Base-by-base conservation (phyloP, 306 rosid genomes). In the Vigna reflexopilosa region DNA sequence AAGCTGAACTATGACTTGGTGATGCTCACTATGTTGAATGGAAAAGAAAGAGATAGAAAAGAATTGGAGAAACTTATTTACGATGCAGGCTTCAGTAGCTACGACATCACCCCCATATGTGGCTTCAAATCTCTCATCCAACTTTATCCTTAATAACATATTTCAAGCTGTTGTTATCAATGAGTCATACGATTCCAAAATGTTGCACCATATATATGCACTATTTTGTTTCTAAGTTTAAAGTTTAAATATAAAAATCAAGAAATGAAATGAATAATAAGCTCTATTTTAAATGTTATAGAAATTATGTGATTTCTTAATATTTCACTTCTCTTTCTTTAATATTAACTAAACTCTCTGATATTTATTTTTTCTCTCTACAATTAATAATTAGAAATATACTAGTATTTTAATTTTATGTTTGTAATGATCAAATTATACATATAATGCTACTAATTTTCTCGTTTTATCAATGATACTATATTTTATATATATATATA, bases 61-160 rank as follows among this genome's bases (percentile, higher is more conserved):
- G 90, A 91, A 17, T 91, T 91, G 94, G 80, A 84, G 62, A 85
- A 78, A 7, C 78, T 91, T 9, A 80, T 89, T 19, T 59, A 55
- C 0, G 79, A 86, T 11, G 90, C 94, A 5, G 97, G 94, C 1
- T 88, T 86, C 47, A 80, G 83, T 20, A 40, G 19, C 59, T 88
- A 82, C 85, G 83, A 85, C 67, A 82, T 86, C 5, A 77, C 62
- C 0, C 80, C 89, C 0, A 68, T 81, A 0, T 49, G 80, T 73
- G 89, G 91, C 15, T 74, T 83, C 16, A 85, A 82, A 73, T 91
- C 94, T 22, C 86, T 91, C 5, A 78, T 89, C 42, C 92, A 88
- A 75, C 86, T 88, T 70, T 89, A 45, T 70, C 91, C 89, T 73
- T 91, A 48, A 40, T 7, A 40, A 40, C 3, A 71, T 3, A 9